Conservation (phyloP, 305 asterid genomes). For the Coffea humblotiana region DNA sequence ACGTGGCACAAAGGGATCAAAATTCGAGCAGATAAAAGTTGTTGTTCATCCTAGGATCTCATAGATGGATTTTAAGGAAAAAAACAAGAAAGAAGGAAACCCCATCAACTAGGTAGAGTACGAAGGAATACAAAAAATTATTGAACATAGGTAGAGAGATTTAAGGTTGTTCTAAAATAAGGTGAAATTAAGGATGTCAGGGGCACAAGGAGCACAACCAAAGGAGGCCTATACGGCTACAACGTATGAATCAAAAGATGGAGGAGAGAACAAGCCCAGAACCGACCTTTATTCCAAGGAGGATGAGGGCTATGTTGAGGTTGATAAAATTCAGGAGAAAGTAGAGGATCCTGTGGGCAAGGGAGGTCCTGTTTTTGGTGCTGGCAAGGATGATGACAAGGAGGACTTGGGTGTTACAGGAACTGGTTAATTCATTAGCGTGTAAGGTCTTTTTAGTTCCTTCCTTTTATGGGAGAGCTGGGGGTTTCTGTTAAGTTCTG, state of each 20-base stretch:
- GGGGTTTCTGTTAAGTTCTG: neutral
- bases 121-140: too few relatives aligned
- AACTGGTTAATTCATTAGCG: conserved; percentile 35
- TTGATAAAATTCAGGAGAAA: conserved; percentile 68
- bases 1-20: neutral
- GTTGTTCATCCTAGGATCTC: neutral
- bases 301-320: conserved; percentile 70
- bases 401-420: conserved; percentile 74
- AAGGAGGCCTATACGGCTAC: conserved; percentile 72
- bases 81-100: conserved; percentile 2
- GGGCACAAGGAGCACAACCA: conserved; percentile 92
- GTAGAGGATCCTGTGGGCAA: conserved; percentile 77
- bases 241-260: conserved; percentile 58
- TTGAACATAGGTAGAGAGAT: neutral
- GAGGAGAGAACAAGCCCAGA: conserved; percentile 66
- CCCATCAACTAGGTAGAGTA: neutral
- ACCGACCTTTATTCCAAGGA: conserved; percentile 62
- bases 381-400: conserved; percentile 58
- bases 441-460: neutral
- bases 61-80: neutral
- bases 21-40: neutral
- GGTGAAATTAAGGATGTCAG: conserved; percentile 49
- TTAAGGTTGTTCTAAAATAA: neutral
- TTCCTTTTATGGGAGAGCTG: neutral
- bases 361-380: conserved; percentile 81